Percentiles rank a stretch among this genome's conserved stretches.
Conservation (phyloP, 2,329 filamentous ascomycete genomes). For the Penicillium sp. region DNA sequence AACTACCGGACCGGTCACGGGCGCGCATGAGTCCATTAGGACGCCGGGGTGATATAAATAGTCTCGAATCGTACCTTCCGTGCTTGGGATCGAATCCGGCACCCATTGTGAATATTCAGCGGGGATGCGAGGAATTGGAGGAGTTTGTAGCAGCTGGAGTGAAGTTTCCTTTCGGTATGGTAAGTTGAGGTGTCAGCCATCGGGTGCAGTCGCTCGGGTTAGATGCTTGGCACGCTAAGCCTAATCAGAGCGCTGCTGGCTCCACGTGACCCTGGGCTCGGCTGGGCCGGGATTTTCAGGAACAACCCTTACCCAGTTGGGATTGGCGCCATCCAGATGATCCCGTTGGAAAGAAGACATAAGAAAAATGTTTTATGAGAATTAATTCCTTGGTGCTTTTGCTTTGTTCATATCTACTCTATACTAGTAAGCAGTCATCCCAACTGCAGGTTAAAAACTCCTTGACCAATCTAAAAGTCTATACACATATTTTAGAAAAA, state of each 20-base stretch:
- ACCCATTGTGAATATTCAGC: constrained; percentile 10
- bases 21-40: background rate
- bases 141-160: background rate
- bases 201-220: constrained; percentile 7
- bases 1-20: background rate
- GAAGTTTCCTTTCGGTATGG: background rate
- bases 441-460: too few relatives aligned
- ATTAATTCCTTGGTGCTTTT: too few relatives aligned
- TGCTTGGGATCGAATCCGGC: constrained; percentile 11
- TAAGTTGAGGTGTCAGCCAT: background rate
- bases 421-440: too few relatives aligned
- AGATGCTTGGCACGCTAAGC: constrained; percentile 4
- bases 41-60: background rate
- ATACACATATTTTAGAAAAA: background rate
- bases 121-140: constrained; percentile 4
- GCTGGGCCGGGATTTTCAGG: background rate
- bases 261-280: background rate
- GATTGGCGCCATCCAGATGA: background rate
- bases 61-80: constrained; percentile 3
- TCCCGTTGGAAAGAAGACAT: too few relatives aligned
- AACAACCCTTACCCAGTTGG: background rate
- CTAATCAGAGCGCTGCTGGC: background rate
- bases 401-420: too few relatives aligned
- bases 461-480: background rate
- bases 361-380: too few relatives aligned